A percentile compares a stretch with the other conserved stretches of the same genome.
Conservation (phyloP, 176 grass and related monocot species). For the Melocanna baccifera region DNA sequence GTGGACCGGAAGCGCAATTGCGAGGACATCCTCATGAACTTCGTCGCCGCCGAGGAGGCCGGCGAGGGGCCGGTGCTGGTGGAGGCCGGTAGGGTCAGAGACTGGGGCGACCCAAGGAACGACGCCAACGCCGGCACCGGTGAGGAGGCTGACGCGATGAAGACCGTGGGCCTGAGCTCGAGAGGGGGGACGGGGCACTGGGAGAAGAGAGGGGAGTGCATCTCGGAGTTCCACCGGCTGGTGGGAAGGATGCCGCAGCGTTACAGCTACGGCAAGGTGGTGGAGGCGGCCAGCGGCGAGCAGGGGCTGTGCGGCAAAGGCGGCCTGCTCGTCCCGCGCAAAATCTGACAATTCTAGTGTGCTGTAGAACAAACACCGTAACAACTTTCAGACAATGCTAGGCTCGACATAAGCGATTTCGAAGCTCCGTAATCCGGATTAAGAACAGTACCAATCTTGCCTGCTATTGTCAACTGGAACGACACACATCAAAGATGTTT, state of each 20-base stretch:
- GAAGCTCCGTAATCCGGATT: not conserved
- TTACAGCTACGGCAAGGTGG: slow-evolving; percentile 77
- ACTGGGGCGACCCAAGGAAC: slow-evolving; percentile 91
- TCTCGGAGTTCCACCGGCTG: slow-evolving; percentile 81
- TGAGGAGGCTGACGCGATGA: not conserved
- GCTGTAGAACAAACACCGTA: not conserved
- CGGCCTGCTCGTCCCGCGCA: slow-evolving; percentile 55
- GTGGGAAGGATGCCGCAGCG: slow-evolving; percentile 75
- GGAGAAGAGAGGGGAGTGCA: slow-evolving; percentile 82
- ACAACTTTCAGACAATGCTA: not conserved
- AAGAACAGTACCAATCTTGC: not conserved
- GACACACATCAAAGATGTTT: not conserved
- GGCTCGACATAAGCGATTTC: not conserved
- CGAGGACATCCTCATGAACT: slow-evolving; percentile 99
- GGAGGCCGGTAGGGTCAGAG: slow-evolving; percentile 53
- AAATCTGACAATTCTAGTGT: not conserved
- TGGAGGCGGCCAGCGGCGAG: slow-evolving; percentile 47
- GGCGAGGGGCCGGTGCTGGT: slow-evolving; percentile 62
- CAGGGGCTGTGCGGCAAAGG: slow-evolving; percentile 66
- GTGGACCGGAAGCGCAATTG: slow-evolving; percentile 77
- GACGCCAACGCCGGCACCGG: slow-evolving; percentile 24
- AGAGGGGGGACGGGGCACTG: slow-evolving; percentile 47
- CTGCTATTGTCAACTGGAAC: not conserved
- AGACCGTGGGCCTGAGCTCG: slow-evolving; percentile 55
- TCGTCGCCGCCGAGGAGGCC: slow-evolving; percentile 58